Evolutionary conservation across 2,329 filamentous ascomycete species (phyloP).

Genomic region (Aspergillus aculeatinus): DNA sequence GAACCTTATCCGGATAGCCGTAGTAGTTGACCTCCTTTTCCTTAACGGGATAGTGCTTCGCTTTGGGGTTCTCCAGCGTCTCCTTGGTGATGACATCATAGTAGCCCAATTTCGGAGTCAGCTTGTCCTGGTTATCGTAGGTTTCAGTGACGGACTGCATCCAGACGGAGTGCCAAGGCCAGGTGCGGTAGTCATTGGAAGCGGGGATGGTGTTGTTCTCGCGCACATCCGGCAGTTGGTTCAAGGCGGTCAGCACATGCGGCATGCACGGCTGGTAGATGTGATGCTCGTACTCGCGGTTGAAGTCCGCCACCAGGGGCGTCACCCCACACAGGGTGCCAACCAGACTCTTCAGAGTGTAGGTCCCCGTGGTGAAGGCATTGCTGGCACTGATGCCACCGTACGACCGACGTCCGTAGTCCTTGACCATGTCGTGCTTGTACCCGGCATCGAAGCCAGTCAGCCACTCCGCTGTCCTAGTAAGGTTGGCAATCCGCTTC

Average conservation of each 20-base stretch:
- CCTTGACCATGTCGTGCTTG: constrained; percentile 21
- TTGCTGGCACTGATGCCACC: constrained; percentile 46
- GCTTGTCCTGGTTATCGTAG: constrained; percentile 31
- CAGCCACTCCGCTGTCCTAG: constrained; percentile 29
- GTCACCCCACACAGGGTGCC: constrained; percentile 47
- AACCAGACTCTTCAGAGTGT: constrained; percentile 47
- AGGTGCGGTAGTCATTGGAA: constrained; percentile 28
- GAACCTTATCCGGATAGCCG: constrained; percentile 33
- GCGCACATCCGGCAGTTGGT: constrained; percentile 23
- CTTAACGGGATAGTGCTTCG: constrained; percentile 29
- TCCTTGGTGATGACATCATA: constrained; percentile 29
- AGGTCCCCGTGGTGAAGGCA: constrained; percentile 45
- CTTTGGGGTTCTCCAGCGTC: constrained; percentile 22
- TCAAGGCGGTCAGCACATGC: constrained; percentile 32
- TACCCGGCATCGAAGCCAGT: constrained; percentile 30
- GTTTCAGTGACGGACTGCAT: constrained; percentile 35
- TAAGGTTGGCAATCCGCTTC: constrained; percentile 28
- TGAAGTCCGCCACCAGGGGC: constrained; percentile 46
- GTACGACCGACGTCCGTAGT: constrained; percentile 24
- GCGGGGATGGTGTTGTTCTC: constrained; percentile 10
- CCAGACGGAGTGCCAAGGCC: constrained; percentile 35
- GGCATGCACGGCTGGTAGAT: constrained; percentile 50
- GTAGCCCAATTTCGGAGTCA: constrained; percentile 31
- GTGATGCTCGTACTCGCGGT: constrained; percentile 43
- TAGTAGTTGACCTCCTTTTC: constrained; percentile 34